Evolutionary conservation across 495 filamentous ascomycete species (phyloP).

Genomic region (Hyaloscypha hepaticicola): DNA sequence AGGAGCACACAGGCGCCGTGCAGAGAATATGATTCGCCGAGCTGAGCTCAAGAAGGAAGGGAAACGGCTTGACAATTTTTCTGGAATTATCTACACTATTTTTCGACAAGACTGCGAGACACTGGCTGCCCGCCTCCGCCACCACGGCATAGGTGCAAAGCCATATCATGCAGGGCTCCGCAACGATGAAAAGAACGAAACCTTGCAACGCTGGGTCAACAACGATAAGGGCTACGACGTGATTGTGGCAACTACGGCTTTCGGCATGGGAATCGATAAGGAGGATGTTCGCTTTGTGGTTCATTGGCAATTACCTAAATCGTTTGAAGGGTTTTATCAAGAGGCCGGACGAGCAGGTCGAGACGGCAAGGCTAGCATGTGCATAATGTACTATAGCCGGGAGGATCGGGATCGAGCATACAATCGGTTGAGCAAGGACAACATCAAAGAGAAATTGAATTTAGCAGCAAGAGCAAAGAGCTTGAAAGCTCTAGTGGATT

Average conservation of each 20-base stretch:
- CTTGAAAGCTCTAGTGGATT: constrained; percentile 62
- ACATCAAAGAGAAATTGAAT: constrained; percentile 30
- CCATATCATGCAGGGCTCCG: constrained; percentile 69
- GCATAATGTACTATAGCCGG: constrained; percentile 84
- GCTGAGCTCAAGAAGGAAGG: constrained; percentile 48
- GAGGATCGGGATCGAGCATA: constrained; percentile 76
- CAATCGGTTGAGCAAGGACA: constrained; percentile 52
- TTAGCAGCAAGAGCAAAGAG: constrained; percentile 44
- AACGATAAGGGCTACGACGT: constrained; percentile 76
- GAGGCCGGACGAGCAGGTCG: constrained; percentile 90
- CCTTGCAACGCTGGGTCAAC: constrained; percentile 70
- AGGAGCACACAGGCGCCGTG: constrained; percentile 63
- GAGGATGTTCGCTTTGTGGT: constrained; percentile 89
- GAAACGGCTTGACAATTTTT: constrained; percentile 60
- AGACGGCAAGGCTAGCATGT: constrained; percentile 81
- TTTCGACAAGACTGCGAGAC: constrained; percentile 73
- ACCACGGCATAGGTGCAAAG: constrained; percentile 63
- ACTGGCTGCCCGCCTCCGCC: constrained; percentile 62
- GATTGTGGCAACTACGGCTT: constrained; percentile 92
- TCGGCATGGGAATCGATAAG: constrained; percentile 98
- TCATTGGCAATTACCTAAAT: constrained; percentile 89
- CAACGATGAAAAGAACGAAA: constrained; percentile 61
- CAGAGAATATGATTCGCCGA: constrained; percentile 43
- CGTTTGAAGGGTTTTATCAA: constrained; percentile 94
- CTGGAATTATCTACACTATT: constrained; percentile 89